A percentile compares a stretch with the other conserved stretches of the same genome.
Evolutionary conservation across 345 rosid species (phyloP).

Genomic region (Noccaea caerulescens): DNA sequence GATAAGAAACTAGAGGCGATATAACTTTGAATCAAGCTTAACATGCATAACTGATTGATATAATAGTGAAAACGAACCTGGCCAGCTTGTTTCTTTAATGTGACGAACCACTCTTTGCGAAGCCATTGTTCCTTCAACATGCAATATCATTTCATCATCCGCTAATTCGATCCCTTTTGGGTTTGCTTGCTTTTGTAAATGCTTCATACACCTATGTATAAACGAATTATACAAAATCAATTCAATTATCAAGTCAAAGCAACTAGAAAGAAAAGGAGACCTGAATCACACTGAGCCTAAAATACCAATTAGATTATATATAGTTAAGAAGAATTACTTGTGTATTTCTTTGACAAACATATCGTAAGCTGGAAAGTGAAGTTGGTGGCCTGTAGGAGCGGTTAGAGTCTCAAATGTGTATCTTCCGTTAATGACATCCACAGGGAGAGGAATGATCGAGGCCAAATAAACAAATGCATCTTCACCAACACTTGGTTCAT

Average conservation of each 20-base stretch:
- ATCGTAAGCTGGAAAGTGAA: conserved; percentile 84
- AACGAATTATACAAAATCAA: background rate
- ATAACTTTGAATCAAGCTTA: background rate
- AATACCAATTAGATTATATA: background rate
- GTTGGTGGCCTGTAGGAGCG: conserved; percentile 65
- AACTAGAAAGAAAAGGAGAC: background rate
- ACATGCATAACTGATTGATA: background rate
- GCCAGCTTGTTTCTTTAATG: conserved; percentile 87
- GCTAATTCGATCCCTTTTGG: conserved; percentile 77
- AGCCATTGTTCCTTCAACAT: conserved; percentile 87
- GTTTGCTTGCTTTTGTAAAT: conserved; percentile 69
- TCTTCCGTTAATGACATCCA: conserved; percentile 71
- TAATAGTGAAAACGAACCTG: conserved; percentile 52
- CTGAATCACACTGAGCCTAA: background rate
- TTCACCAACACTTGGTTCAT: conserved; percentile 74
- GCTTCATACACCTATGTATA: conserved; percentile 61
- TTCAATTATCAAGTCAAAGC: background rate
- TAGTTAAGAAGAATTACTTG: conserved; percentile 49
- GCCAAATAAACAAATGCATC: conserved; percentile 86
- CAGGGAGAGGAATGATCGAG: conserved; percentile 66
- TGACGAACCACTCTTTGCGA: conserved; percentile 87
- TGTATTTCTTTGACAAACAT: conserved; percentile 72
- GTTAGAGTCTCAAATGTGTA: conserved; percentile 88
- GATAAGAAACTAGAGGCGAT: conserved; percentile 12
- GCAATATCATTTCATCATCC: conserved; percentile 83